phyloP scores from a whole-genome alignment of 441 rosid species.

The Lepidium campestre region DNA sequence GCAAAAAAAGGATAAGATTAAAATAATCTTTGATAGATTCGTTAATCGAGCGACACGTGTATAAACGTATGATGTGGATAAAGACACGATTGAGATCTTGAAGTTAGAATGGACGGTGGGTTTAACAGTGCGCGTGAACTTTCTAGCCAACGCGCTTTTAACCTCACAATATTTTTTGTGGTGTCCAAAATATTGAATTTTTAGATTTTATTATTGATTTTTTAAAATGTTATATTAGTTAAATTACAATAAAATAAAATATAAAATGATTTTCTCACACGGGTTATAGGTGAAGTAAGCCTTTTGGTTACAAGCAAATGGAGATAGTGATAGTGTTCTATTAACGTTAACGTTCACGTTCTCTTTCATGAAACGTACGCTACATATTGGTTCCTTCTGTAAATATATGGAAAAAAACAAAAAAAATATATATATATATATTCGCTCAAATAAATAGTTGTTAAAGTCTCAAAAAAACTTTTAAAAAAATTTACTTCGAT shows the following conservation, averaged over 20 bases:
- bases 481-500: too few species aligned
- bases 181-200: not conserved
- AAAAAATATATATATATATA: not conserved
- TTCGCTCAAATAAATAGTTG: not conserved
- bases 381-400: not conserved
- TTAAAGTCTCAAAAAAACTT: too few species aligned
- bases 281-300: not conserved
- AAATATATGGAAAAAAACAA: not conserved
- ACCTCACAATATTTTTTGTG: constrained; percentile 17
- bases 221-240: not conserved
- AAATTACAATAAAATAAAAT: not conserved
- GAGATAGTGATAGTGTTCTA: not conserved
- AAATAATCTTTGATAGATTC: not conserved
- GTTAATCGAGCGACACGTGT: constrained; percentile 34
- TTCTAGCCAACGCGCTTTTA: constrained; percentile 26
- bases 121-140: constrained; percentile 32
- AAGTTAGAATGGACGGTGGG: constrained; percentile 47
- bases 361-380: not conserved
- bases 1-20: constrained; percentile 31
- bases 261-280: not conserved
- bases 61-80: not conserved
- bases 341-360: not conserved
- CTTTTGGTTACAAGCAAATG: not conserved
- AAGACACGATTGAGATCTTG: constrained; percentile 47
- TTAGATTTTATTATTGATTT: too few species aligned